Percentiles rank a stretch among this genome's conserved stretches.
Evolutionary conservation across 208 protist genomes (phyloP).

Genomic region (Leishmania braziliensis): DNA sequence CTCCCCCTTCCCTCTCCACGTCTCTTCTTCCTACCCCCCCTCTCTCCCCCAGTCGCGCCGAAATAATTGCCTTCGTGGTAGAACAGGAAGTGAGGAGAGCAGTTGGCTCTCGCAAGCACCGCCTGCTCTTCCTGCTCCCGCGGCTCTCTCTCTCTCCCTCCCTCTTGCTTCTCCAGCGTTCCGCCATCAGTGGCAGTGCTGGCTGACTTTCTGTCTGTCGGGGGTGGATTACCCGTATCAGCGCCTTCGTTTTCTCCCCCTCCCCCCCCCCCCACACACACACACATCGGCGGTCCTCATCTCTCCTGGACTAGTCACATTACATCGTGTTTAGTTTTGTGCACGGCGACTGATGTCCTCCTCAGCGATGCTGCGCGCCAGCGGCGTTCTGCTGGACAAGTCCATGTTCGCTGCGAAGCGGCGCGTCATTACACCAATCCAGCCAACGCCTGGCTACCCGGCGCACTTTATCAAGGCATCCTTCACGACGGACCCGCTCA

Average conservation of each 20-base stretch:
- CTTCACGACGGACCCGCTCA: conserved; percentile 90
- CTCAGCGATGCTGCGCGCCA: conserved; percentile 36
- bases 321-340: neutral
- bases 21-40: neutral
- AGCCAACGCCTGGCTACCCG: conserved; percentile 81
- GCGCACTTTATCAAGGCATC: conserved; percentile 84
- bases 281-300: neutral
- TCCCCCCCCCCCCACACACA: neutral
- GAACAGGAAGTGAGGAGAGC: neutral
- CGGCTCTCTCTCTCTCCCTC: conserved; percentile 7
- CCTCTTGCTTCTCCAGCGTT: neutral
- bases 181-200: neutral
- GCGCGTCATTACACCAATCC: conserved; percentile 88
- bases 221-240: neutral
- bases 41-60: neutral
- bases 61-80: neutral
- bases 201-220: neutral
- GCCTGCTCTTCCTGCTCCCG: neutral
- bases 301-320: conserved; percentile 4
- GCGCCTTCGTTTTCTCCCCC: neutral
- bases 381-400: conserved; percentile 71
- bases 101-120: conserved; percentile 3
- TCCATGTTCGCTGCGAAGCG: conserved; percentile 93
- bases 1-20: neutral
- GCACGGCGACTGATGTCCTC: neutral